Base-by-base conservation (phyloP, 2,329 filamentous ascomycete species). In the Fusarium sororula region DNA sequence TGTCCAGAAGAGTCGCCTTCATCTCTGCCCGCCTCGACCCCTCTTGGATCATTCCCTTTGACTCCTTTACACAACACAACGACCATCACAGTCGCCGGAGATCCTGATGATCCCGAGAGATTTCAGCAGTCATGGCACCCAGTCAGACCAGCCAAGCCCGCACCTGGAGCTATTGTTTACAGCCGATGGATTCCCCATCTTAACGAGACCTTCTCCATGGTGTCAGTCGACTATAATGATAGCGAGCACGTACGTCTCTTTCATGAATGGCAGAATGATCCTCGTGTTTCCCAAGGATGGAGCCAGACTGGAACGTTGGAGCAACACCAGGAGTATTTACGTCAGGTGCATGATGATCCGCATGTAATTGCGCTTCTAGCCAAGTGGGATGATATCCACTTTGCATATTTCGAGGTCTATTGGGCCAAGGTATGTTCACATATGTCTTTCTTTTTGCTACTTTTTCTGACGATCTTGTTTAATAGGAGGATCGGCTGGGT, bases 221-320 rank as follows among this genome's bases (percentile, higher is more conserved):
- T 93, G n/a, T 90, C 90, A 17, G 86, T 96, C 3, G 91, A 95
- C 80, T 93, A 89, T 82, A 78, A 86, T 38, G 85, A 93, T 77
- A 79, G 84, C 3, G 86, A 89, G 76, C 93, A 96, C 81, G 83
- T 95, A 57, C 83, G 85, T 22, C 85, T 94, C 10, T 95, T 96
- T 85, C 91, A 95, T 82, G 87, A 86, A 64, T 96, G 93, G 93
- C 93, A 95, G 82, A 96, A 96, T 79, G 93, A 95, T 79, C 93
- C 93, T 59, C 91, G 93, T 57, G 93, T 96, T 38, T 92, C 92
- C 8, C 89, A 92, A 78, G 93, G 93, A 8, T 95, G 93, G 93
- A 93, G 94, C 79, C 90, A 94, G 83, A 93, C 91, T 3, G 93
- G 93, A 38, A 93, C 92, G 3, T 82, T 94, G 54, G 92, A 94